These are phyloP conservation scores for Schizosaccharomyces japonicus DNA, from an alignment of 805 yeast species.

Conservation along the genomic window DNA sequence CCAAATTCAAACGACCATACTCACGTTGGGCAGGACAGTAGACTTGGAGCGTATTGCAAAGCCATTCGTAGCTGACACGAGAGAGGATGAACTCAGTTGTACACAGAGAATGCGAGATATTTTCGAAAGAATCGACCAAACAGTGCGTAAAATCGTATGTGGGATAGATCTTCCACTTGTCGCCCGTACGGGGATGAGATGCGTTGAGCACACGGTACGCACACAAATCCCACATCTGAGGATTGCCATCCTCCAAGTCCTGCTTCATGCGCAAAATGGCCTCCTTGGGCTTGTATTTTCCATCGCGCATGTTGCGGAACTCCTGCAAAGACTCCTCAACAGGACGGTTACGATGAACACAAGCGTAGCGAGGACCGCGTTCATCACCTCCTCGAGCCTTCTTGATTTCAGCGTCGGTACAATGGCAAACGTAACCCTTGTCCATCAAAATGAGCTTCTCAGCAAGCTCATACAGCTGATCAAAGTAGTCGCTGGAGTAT, in stretches of 20 bases:
- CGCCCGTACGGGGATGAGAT: slow-evolving; percentile 88
- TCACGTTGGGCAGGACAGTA: slow-evolving; percentile 98
- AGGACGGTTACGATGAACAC: slow-evolving; percentile 48
- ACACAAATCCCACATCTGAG: slow-evolving; percentile 98
- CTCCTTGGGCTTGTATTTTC: slow-evolving; percentile 67
- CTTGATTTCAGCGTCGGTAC: slow-evolving; percentile 76
- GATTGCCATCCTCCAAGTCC: slow-evolving; percentile 69
- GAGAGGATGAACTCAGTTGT: slow-evolving; percentile 84
- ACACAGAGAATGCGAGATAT: slow-evolving; percentile 85
- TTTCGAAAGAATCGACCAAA: slow-evolving; percentile 90
- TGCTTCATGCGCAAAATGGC: slow-evolving; percentile 94
- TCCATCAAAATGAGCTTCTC: slow-evolving; percentile 50
- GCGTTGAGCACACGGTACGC: slow-evolving; percentile 88
- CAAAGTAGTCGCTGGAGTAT: slow-evolving; percentile 88
- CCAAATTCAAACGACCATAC: slow-evolving; percentile 83
- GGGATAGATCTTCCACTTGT: slow-evolving; percentile 92
- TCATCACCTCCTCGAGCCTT: slow-evolving; percentile 71
- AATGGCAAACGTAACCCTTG: slow-evolving; percentile 77
- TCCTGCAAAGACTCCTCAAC: slow-evolving; percentile 53
- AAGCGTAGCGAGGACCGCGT: slow-evolving; percentile 74
- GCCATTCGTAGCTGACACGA: slow-evolving; percentile 93
- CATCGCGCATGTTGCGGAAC: slow-evolving; percentile 81
- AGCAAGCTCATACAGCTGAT: slow-evolving; percentile 66
- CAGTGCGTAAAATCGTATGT: slow-evolving; percentile 98
- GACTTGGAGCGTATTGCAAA: slow-evolving; percentile 82